Percentiles rank a stretch among this genome's conserved stretches.
Conservation (phyloP, 305 asterid genomes). For the Withania somnifera region DNA sequence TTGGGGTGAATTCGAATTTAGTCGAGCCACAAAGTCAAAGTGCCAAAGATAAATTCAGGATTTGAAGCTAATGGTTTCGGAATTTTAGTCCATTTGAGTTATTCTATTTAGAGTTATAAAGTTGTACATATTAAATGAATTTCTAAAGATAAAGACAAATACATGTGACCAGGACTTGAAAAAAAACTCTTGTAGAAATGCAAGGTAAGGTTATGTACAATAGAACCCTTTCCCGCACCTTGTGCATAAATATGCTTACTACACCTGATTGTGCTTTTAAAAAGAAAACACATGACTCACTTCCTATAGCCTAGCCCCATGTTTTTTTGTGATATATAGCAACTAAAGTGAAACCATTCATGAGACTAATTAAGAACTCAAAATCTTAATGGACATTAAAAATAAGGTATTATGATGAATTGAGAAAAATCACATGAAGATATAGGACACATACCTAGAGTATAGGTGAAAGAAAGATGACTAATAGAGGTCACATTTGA, state of each 20-base stretch:
- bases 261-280: no score
- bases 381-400: not conserved
- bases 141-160: not conserved
- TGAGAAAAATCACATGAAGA: not conserved
- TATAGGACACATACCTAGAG: slow-evolving; percentile 6
- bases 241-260: no score
- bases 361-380: not conserved
- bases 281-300: no score
- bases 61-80: not conserved
- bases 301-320: no score
- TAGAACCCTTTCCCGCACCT: no score
- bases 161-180: no score
- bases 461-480: slow-evolving; percentile 1
- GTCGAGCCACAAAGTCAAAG: not conserved
- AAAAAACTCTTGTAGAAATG: no score
- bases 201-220: no score
- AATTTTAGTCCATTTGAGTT: not conserved
- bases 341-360: not conserved
- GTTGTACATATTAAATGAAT: not conserved
- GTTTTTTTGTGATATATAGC: not conserved
- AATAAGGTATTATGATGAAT: not conserved
- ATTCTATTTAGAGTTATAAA: not conserved
- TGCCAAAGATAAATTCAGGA: not conserved
- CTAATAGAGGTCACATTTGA: not conserved
- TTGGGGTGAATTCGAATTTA: not conserved